Percentiles rank a stretch among this genome's conserved stretches.
Evolutionary conservation across 163 green algal genomes (phyloP).

Genomic region (Smithsoniella earleae): DNA sequence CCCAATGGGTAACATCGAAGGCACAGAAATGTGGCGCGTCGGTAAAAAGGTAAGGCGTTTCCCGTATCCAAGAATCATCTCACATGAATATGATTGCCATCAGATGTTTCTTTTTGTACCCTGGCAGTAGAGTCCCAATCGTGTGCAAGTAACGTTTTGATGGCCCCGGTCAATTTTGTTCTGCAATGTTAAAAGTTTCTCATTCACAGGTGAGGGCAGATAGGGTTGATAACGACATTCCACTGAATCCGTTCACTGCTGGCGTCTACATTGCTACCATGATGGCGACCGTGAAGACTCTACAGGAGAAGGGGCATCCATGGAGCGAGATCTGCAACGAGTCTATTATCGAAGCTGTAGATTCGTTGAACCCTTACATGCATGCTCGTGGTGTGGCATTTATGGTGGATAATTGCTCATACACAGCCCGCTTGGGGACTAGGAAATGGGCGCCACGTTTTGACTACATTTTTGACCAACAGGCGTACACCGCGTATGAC

Average conservation of each 20-base stretch:
- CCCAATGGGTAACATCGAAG: conserved; percentile 99
- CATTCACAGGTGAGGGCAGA: conserved; percentile 71
- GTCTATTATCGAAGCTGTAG: conserved; percentile 97
- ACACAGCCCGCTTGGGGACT: conserved; percentile 89
- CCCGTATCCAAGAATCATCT: not conserved
- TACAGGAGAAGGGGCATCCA: conserved; percentile 64
- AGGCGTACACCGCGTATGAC: conserved; percentile 51
- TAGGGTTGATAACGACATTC: conserved; percentile 76
- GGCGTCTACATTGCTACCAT: conserved; percentile 92
- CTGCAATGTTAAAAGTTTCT: too few species aligned
- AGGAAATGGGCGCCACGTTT: conserved; percentile 97
- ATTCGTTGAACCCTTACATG: conserved; percentile 99
- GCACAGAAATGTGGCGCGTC: conserved; percentile 96
- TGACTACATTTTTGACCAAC: conserved; percentile 94
- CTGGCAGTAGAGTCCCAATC: too few species aligned
- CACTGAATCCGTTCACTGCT: conserved; percentile 96
- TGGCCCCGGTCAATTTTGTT: too few species aligned
- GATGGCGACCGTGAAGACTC: conserved; percentile 86
- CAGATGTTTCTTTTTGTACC: too few species aligned
- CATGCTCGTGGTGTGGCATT: conserved; percentile 96
- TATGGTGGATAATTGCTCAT: conserved; percentile 99
- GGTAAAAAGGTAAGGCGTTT: not conserved
- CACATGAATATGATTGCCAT: conserved; percentile 4
- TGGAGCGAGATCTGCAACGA: conserved; percentile 99
- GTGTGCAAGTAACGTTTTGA: too few species aligned